phyloP scores from a whole-genome alignment of 148 eudicot species.

The Hydrangea macrophylla region DNA sequence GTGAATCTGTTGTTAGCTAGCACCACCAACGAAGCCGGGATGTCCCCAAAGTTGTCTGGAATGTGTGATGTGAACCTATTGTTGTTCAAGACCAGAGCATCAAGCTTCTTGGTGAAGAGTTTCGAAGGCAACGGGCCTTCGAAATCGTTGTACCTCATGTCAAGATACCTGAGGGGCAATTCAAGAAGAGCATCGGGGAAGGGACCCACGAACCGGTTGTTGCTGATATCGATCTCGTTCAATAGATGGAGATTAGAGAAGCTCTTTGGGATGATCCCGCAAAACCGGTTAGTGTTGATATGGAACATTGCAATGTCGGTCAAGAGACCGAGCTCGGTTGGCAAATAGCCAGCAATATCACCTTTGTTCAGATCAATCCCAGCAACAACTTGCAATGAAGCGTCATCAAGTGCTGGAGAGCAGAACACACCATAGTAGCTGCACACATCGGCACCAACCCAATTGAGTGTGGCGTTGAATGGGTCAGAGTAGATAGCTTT shows the following conservation, averaged over 20 bases:
- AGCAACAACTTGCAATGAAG: constrained; percentile 45
- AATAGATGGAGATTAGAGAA: constrained; percentile 36
- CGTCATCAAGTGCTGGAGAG: constrained; percentile 53
- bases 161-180: constrained; percentile 52
- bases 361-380: constrained; percentile 64
- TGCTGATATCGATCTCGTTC: constrained; percentile 69
- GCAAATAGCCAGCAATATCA: constrained; percentile 72
- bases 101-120: constrained; percentile 45
- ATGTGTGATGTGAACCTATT: constrained; percentile 55
- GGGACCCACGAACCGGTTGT: constrained; percentile 73
- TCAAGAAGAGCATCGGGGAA: constrained; percentile 54
- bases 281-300: constrained; percentile 65
- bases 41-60: constrained; percentile 71
- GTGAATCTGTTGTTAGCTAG: constrained; percentile 57
- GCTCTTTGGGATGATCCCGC: constrained; percentile 61
- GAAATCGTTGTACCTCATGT: constrained; percentile 62
- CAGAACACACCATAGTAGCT: constrained; percentile 62
- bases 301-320: constrained; percentile 60
- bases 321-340: constrained; percentile 55
- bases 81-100: constrained; percentile 66
- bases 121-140: constrained; percentile 65
- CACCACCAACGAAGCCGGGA: constrained; percentile 56
- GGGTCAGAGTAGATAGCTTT: constrained; percentile 69
- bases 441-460: constrained; percentile 74
- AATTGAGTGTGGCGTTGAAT: constrained; percentile 27